phyloP scores from a whole-genome alignment of 305 asterid species.

The Solanum hybrid region DNA sequence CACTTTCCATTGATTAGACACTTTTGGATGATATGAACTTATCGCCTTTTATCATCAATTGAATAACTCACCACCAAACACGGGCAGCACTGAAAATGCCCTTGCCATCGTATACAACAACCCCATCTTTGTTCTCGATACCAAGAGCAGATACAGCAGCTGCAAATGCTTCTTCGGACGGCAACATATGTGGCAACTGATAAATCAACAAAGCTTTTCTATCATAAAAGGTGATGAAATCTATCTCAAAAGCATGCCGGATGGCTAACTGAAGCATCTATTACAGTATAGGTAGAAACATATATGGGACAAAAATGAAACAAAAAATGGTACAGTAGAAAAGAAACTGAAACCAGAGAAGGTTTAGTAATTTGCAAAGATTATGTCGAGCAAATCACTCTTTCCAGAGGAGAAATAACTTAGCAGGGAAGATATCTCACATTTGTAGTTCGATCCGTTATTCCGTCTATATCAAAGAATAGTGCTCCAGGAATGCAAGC shows the following conservation, averaged over 20 bases:
- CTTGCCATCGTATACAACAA: constrained; percentile 92
- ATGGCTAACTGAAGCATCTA: constrained; percentile 1
- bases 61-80: constrained; percentile 79
- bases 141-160: constrained; percentile 99
- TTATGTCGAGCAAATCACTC: neutral
- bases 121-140: constrained; percentile 66
- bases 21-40: neutral
- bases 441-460: constrained; percentile 65
- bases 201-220: constrained; percentile 4
- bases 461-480: constrained; percentile 84
- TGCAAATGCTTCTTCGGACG: constrained; percentile 90
- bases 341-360: neutral
- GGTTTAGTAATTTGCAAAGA: neutral
- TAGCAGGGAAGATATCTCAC: constrained; percentile 35
- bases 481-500: constrained; percentile 99
- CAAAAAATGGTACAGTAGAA: neutral
- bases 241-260: neutral
- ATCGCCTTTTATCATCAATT: neutral
- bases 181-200: constrained; percentile 97
- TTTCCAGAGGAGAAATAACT: neutral
- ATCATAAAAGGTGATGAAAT: neutral
- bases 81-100: constrained; percentile 97
- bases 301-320: neutral
- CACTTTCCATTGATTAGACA: neutral
- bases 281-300: neutral